Evolutionary conservation across 2,329 filamentous ascomycete genomes (phyloP).

Genomic region (Fusarium tanahbumbuense): DNA sequence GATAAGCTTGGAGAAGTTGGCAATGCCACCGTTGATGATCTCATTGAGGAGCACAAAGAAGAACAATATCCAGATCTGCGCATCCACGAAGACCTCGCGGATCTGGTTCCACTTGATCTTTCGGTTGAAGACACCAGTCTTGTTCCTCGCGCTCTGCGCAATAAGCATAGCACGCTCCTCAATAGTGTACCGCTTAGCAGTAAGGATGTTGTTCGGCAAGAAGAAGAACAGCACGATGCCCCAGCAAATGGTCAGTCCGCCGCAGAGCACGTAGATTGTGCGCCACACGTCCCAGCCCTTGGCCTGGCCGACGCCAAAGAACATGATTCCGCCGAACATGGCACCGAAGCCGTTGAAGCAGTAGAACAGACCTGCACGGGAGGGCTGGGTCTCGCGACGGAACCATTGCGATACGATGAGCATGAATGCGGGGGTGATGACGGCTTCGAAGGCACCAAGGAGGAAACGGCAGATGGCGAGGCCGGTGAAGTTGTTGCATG

Average conservation of each 20-base stretch:
- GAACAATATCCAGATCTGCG: constrained; percentile 64
- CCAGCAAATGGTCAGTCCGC: constrained; percentile 61
- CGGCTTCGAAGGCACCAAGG: constrained; percentile 60
- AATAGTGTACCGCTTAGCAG: constrained; percentile 44
- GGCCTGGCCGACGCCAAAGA: constrained; percentile 66
- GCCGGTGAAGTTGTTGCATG: constrained; percentile 55
- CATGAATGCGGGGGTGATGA: constrained; percentile 63
- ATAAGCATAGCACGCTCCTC: constrained; percentile 62
- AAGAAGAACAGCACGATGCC: constrained; percentile 56
- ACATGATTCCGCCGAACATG: constrained; percentile 59
- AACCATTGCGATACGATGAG: constrained; percentile 65
- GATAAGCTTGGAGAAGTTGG: constrained; percentile 66
- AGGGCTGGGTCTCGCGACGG: constrained; percentile 58
- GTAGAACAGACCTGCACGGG: constrained; percentile 57
- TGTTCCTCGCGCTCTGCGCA: constrained; percentile 67
- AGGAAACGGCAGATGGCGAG: constrained; percentile 60
- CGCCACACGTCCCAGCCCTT: constrained; percentile 59
- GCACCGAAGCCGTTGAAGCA: constrained; percentile 59
- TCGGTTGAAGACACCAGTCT: constrained; percentile 61
- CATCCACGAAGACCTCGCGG: constrained; percentile 60
- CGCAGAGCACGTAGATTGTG: constrained; percentile 66
- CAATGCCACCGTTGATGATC: constrained; percentile 64
- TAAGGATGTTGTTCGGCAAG: constrained; percentile 61
- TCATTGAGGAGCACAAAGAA: constrained; percentile 68
- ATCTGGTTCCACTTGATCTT: constrained; percentile 63